phyloP scores from a whole-genome alignment of 2,329 filamentous ascomycete genomes.

The Fusarium decemcellulare region DNA sequence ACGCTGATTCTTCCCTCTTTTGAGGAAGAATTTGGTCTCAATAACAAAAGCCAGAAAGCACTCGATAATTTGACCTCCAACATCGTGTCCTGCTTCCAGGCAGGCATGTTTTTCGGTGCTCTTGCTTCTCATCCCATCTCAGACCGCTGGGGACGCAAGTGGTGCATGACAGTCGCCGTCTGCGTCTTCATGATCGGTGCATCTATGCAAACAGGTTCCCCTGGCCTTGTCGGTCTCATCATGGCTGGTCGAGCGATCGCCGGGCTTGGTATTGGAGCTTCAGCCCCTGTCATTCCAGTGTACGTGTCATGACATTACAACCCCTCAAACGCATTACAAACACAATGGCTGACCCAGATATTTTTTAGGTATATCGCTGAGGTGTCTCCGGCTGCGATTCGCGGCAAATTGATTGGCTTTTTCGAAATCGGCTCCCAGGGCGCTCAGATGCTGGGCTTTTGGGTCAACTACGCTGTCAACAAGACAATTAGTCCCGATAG shows the following conservation, averaged over 20 bases:
- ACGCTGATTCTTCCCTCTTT: slow-evolving; percentile 10
- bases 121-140: slow-evolving; percentile 57
- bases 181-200: slow-evolving; percentile 55
- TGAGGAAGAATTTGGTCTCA: slow-evolving; percentile 6
- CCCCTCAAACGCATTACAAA: no score
- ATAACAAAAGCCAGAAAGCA: neutral
- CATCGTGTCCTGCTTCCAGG: slow-evolving; percentile 46
- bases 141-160: slow-evolving; percentile 60
- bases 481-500: slow-evolving; percentile 6
- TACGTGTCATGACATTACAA: neutral
- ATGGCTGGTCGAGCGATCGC: slow-evolving; percentile 63
- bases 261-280: slow-evolving; percentile 62
- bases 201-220: slow-evolving; percentile 45
- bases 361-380: slow-evolving; percentile 52
- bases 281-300: slow-evolving; percentile 59
- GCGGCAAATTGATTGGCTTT: slow-evolving; percentile 63
- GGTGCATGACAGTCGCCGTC: slow-evolving; percentile 58
- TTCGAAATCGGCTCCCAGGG: slow-evolving; percentile 54
- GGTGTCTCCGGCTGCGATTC: slow-evolving; percentile 60
- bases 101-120: slow-evolving; percentile 53
- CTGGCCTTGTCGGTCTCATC: slow-evolving; percentile 51
- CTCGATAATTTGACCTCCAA: slow-evolving; percentile 3
- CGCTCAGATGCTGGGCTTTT: slow-evolving; percentile 52
- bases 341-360: neutral
- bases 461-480: slow-evolving; percentile 50